These are phyloP conservation scores for Yamadazyma sp. DNA, from an alignment of 805 yeast species.

Conservation along the genomic window DNA sequence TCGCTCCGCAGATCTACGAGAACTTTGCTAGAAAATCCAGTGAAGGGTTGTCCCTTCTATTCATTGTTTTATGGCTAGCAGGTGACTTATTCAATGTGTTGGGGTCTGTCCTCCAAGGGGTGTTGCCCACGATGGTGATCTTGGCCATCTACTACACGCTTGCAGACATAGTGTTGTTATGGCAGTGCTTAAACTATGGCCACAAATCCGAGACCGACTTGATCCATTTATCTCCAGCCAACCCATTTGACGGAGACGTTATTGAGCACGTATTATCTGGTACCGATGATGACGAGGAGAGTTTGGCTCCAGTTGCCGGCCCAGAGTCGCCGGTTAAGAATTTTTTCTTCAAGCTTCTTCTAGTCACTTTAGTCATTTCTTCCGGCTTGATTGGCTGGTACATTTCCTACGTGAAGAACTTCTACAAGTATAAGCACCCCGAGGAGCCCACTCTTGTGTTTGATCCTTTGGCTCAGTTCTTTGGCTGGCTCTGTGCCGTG, in stretches of 20 bases:
- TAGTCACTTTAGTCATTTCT: slow-evolving; percentile 65
- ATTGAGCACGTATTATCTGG: slow-evolving; percentile 58
- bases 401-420: slow-evolving; percentile 54
- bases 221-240: slow-evolving; percentile 84
- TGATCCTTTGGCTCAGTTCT: slow-evolving; percentile 78
- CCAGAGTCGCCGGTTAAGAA: slow-evolving; percentile 13
- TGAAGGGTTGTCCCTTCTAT: slow-evolving; percentile 85
- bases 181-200: slow-evolving; percentile 83
- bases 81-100: slow-evolving; percentile 94
- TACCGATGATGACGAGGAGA: slow-evolving; percentile 28
- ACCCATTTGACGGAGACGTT: slow-evolving; percentile 72
- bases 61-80: slow-evolving; percentile 85
- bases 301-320: slow-evolving; percentile 24
- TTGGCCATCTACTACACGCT: slow-evolving; percentile 89
- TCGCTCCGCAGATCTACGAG: slow-evolving; percentile 95
- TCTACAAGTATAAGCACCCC: slow-evolving; percentile 35
- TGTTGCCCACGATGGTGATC: slow-evolving; percentile 90
- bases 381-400: slow-evolving; percentile 91
- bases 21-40: slow-evolving; percentile 81
- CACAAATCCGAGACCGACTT: slow-evolving; percentile 60
- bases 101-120: slow-evolving; percentile 88
- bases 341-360: slow-evolving; percentile 35
- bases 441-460: slow-evolving; percentile 49
- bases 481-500: slow-evolving; percentile 79
- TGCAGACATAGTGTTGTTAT: slow-evolving; percentile 81